phyloP scores from a whole-genome alignment of 2,329 filamentous ascomycete genomes.

The Pestalotiopsis sp. region DNA sequence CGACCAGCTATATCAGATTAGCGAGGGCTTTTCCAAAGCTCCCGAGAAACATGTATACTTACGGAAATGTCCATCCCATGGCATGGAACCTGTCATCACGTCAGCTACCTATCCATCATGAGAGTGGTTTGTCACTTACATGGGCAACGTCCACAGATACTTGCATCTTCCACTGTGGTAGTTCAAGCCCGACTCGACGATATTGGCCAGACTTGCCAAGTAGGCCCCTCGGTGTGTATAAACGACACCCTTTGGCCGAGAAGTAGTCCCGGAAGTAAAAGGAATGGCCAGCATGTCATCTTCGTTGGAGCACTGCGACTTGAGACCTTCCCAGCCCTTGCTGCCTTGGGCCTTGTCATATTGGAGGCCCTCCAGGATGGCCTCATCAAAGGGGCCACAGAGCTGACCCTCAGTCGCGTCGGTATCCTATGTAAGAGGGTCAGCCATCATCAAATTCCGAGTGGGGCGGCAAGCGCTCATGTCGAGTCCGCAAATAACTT shows the following conservation, averaged over 20 bases:
- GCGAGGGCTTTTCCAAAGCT: background rate
- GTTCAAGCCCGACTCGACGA: conserved; percentile 88
- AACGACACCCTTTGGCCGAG: conserved; percentile 87
- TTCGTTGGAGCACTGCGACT: conserved; percentile 72
- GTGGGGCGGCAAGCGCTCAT: too few relatives aligned
- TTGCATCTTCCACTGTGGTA: conserved; percentile 68
- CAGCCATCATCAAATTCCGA: background rate
- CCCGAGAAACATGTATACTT: conserved; percentile 16
- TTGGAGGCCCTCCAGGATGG: conserved; percentile 77
- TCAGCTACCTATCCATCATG: conserved; percentile 12
- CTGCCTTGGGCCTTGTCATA: conserved; percentile 68
- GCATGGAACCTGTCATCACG: conserved; percentile 58
- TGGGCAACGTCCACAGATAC: conserved; percentile 90
- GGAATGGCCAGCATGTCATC: conserved; percentile 83
- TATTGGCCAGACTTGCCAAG: conserved; percentile 79
- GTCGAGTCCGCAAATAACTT: conserved; percentile 19
- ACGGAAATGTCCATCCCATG: conserved; percentile 81
- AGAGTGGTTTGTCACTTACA: conserved; percentile 58
- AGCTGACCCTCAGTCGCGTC: conserved; percentile 75
- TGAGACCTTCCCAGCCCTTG: conserved; percentile 77
- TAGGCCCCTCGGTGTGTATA: conserved; percentile 90
- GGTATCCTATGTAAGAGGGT: conserved; percentile 60
- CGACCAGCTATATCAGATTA: conserved; percentile 60
- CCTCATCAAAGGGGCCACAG: conserved; percentile 80
- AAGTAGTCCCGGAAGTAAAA: conserved; percentile 93